Percentiles rank a stretch among this genome's conserved stretches.
phyloP scores from a whole-genome alignment of 2,329 filamentous ascomycete species.

The Colletotrichum salicis region DNA sequence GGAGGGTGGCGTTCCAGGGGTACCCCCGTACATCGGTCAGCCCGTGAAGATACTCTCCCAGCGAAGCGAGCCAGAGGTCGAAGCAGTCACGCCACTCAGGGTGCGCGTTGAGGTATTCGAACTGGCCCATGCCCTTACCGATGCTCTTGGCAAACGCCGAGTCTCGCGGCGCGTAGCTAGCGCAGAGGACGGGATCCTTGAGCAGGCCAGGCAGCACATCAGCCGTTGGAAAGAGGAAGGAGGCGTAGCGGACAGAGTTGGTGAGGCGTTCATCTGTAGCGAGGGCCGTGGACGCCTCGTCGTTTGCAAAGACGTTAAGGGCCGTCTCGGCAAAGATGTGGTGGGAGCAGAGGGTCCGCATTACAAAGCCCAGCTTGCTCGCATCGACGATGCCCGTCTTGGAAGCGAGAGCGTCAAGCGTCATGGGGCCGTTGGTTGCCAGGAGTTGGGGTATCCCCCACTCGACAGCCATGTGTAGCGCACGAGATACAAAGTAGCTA shows the following conservation, averaged over 20 bases:
- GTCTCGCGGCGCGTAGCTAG: conserved; percentile 19
- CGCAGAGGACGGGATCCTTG: conserved; percentile 18
- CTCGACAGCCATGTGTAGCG: conserved; percentile 30
- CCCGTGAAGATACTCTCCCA: conserved; percentile 20
- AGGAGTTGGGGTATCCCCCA: conserved; percentile 25
- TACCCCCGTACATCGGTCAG: conserved; percentile 28
- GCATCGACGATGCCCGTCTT: conserved; percentile 22
- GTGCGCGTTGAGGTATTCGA: conserved; percentile 28
- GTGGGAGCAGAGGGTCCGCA: conserved; percentile 29
- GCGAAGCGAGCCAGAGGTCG: conserved; percentile 18
- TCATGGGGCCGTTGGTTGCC: conserved; percentile 11
- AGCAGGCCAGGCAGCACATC: conserved; percentile 19
- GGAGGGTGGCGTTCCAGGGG: conserved; percentile 18
- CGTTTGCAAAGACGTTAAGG: conserved; percentile 21
- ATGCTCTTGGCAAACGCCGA: conserved; percentile 25
- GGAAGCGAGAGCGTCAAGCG: conserved; percentile 12
- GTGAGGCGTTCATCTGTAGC: conserved; percentile 19
- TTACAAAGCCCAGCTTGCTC: conserved; percentile 29
- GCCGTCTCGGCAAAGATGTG: conserved; percentile 26
- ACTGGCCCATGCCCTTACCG: conserved; percentile 28
- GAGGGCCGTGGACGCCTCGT: conserved; percentile 25
- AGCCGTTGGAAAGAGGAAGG: conserved; percentile 26
- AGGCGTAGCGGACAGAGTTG: conserved; percentile 25
- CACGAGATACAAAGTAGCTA: conserved; percentile 20
- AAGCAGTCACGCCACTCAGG: conserved; percentile 28